A percentile compares a stretch with the other conserved stretches of the same genome.
Evolutionary conservation across 352 stramenopile genomes (phyloP).

Genomic region (Globisporangium iwayamae): DNA sequence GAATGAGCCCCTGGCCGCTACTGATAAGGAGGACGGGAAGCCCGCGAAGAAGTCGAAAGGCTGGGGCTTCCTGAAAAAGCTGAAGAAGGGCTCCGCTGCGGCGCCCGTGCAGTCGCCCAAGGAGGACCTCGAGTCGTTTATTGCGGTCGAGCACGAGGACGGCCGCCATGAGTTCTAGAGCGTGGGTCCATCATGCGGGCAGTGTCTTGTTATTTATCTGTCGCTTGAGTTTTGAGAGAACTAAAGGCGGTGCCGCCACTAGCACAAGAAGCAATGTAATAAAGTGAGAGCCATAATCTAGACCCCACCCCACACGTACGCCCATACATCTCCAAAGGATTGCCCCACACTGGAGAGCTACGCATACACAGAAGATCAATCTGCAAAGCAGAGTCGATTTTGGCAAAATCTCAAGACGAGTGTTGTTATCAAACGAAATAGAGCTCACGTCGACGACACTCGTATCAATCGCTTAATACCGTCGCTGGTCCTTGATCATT

Average conservation of each 20-base stretch:
- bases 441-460: not conserved
- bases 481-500: not conserved
- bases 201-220: not conserved
- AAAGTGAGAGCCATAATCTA: not conserved
- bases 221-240: not conserved
- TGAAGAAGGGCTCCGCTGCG: constrained; percentile 13
- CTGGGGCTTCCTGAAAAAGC: constrained; percentile 22
- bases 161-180: constrained; percentile 55
- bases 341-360: too few species aligned
- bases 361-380: too few species aligned
- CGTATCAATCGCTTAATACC: not conserved
- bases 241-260: too few species aligned
- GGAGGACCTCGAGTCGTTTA: constrained; percentile 6
- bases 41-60: constrained; percentile 28
- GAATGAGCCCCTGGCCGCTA: not conserved
- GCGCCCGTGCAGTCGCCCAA: constrained; percentile 6
- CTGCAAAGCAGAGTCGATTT: too few species aligned
- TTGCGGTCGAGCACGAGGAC: constrained; percentile 31
- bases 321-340: too few species aligned
- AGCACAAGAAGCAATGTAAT: not conserved
- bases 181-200: too few species aligned
- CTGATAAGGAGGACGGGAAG: constrained; percentile 18
- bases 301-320: not conserved
- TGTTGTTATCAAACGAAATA: too few species aligned
- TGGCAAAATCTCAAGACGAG: too few species aligned